phyloP scores from a whole-genome alignment of 169 alveolate species.

The Plasmodium yoelii region DNA sequence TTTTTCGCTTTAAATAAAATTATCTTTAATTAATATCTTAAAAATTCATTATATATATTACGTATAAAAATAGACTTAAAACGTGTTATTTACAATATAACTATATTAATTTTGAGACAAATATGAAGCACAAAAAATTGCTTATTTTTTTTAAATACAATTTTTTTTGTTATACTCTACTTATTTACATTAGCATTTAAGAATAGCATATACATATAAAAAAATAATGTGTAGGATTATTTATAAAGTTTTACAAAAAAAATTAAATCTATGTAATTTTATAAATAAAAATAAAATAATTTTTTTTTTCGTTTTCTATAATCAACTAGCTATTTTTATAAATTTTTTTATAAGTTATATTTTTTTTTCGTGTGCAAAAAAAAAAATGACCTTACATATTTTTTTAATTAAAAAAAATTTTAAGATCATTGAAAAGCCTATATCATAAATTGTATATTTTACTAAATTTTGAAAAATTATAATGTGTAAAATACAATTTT shows the following conservation, averaged over 20 bases:
- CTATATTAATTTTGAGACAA: constrained; percentile 29
- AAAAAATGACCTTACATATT: constrained; percentile 19
- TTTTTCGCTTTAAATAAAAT: neutral
- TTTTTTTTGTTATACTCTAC: constrained; percentile 16
- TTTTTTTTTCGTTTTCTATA: constrained; percentile 7
- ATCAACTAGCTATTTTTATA: constrained; percentile 7
- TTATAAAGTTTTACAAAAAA: constrained; percentile 18
- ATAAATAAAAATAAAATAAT: constrained; percentile 9
- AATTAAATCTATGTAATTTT: constrained; percentile 5
- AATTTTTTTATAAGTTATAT: constrained; percentile 7
- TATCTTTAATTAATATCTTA: constrained; percentile 9
- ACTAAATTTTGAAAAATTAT: constrained; percentile 11
- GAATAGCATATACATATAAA: constrained; percentile 13
- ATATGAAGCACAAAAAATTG: constrained; percentile 9
- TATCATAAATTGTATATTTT: constrained; percentile 5
- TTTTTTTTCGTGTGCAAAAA: constrained; percentile 53
- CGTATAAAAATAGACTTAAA: constrained; percentile 5
- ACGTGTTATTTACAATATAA: constrained; percentile 2
- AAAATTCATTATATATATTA: constrained; percentile 2
- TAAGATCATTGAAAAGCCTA: constrained; percentile 16
- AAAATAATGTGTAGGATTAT: constrained; percentile 12
- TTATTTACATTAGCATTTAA: constrained; percentile 7
- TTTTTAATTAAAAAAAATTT: neutral
- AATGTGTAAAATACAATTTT: constrained; percentile 5
- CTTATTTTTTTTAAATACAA: constrained; percentile 18